phyloP scores from a whole-genome alignment of 306 rosid species.

The Quercus ilex region DNA sequence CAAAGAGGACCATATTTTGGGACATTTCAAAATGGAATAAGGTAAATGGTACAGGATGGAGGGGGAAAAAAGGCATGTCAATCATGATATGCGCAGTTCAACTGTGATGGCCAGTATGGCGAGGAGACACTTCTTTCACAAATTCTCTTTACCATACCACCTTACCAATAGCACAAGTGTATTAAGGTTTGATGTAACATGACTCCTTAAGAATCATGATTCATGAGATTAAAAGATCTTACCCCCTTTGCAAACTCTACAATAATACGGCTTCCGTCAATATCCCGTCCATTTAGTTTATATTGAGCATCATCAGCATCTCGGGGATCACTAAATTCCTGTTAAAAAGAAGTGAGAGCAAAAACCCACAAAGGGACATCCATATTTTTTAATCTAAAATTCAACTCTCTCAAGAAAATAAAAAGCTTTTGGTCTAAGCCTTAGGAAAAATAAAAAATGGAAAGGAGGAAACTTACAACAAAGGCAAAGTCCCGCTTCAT shows the following conservation, averaged over 20 bases:
- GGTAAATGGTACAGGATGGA: no score
- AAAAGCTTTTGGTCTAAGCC: slow-evolving; percentile 9
- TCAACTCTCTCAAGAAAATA: slow-evolving; percentile 8
- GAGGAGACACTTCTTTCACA: neutral
- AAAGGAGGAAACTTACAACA: slow-evolving; percentile 58
- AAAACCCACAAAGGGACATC: slow-evolving; percentile 21
- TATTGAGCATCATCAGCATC: slow-evolving; percentile 92
- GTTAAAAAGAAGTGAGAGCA: slow-evolving; percentile 32
- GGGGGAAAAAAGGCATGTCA: neutral
- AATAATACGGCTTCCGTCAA: slow-evolving; percentile 69
- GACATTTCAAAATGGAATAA: no score
- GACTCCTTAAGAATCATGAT: neutral
- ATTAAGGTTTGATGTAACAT: neutral
- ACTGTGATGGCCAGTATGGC: neutral
- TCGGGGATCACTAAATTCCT: slow-evolving; percentile 82
- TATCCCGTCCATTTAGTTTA: slow-evolving; percentile 69
- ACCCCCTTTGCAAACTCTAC: slow-evolving; percentile 86
- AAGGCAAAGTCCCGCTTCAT: slow-evolving; percentile 88
- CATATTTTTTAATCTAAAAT: slow-evolving; percentile 20
- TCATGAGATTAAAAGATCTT: slow-evolving; percentile 4
- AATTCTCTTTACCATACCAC: no score
- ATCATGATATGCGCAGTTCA: neutral
- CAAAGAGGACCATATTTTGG: no score
- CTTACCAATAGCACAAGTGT: neutral
- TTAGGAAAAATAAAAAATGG: neutral